These are phyloP conservation scores for Bruguiera sexangula DNA, from an alignment of 345 rosid species.

Conservation along the genomic window DNA sequence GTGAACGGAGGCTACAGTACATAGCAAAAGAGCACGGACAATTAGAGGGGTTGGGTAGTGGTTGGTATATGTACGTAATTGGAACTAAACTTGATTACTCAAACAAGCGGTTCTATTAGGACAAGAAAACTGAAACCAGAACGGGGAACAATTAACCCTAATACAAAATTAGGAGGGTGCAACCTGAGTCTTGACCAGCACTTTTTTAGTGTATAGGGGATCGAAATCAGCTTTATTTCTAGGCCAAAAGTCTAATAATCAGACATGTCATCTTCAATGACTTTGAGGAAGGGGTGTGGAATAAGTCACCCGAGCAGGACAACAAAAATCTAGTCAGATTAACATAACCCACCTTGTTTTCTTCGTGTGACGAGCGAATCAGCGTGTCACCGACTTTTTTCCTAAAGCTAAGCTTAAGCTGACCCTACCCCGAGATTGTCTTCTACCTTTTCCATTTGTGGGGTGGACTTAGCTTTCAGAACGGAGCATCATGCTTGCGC, in stretches of 20 bases:
- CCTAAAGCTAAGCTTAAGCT: conserved; percentile 19
- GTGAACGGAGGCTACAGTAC: too few species aligned
- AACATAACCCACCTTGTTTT: conserved; percentile 22
- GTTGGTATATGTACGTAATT: too few species aligned
- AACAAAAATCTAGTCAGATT: conserved; percentile 31
- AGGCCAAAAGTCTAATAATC: neutral
- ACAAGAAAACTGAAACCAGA: too few species aligned
- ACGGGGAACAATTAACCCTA: too few species aligned
- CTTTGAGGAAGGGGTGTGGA: neutral
- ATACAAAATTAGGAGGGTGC: too few species aligned
- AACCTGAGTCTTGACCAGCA: too few species aligned
- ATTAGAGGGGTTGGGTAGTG: too few species aligned
- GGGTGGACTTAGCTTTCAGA: conserved; percentile 3
- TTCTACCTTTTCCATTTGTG: conserved; percentile 8
- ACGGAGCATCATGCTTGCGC: neutral
- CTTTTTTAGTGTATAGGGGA: too few species aligned
- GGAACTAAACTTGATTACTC: too few species aligned
- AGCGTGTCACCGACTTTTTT: conserved; percentile 34
- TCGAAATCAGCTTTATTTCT: too few species aligned
- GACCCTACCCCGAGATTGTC: conserved; percentile 30
- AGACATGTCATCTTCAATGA: neutral
- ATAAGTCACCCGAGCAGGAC: conserved; percentile 17
- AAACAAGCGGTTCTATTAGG: too few species aligned
- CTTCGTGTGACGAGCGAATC: conserved; percentile 14
- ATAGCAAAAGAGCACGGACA: too few species aligned